Percentiles rank a stretch among this genome's conserved stretches.
These are phyloP conservation scores for Trichosporon sp. DNA, from an alignment of 1,284 basidiomycete genomes.

Conservation along the genomic window DNA sequence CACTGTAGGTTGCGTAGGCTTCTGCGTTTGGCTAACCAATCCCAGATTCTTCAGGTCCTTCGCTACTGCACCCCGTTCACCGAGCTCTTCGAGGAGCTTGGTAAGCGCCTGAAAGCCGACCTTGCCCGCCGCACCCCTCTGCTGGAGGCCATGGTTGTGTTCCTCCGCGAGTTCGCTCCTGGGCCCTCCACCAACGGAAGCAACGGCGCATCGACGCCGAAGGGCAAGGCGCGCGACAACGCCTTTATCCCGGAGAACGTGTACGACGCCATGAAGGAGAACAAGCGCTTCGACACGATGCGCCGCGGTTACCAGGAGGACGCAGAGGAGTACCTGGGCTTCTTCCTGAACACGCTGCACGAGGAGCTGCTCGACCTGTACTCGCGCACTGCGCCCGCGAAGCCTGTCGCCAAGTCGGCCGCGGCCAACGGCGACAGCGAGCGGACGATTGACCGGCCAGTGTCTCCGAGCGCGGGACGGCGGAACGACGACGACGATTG, in stretches of 20 bases:
- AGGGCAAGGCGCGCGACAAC: slow-evolving; percentile 44
- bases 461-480: slow-evolving; percentile 41
- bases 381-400: slow-evolving; percentile 44
- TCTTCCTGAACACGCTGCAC: slow-evolving; percentile 90
- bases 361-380: slow-evolving; percentile 75
- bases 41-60: slow-evolving; percentile 72
- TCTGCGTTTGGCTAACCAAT: background rate
- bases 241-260: slow-evolving; percentile 83
- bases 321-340: slow-evolving; percentile 97
- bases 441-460: slow-evolving; percentile 42
- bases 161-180: slow-evolving; percentile 68
- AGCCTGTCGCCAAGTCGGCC: slow-evolving; percentile 22
- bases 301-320: slow-evolving; percentile 94
- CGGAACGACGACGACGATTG: slow-evolving; percentile 55
- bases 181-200: slow-evolving; percentile 16
- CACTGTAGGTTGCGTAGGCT: slow-evolving; percentile 53
- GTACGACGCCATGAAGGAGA: slow-evolving; percentile 94
- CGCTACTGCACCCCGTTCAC: slow-evolving; percentile 85
- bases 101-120: slow-evolving; percentile 55
- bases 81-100: slow-evolving; percentile 69
- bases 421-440: slow-evolving; percentile 30
- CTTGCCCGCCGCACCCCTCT: slow-evolving; percentile 62
- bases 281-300: slow-evolving; percentile 92
- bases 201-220: slow-evolving; percentile 28
- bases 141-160: slow-evolving; percentile 75